These are phyloP conservation scores for Nitzschia putrida DNA, from an alignment of 108 stramenopile species.

Conservation along the genomic window DNA sequence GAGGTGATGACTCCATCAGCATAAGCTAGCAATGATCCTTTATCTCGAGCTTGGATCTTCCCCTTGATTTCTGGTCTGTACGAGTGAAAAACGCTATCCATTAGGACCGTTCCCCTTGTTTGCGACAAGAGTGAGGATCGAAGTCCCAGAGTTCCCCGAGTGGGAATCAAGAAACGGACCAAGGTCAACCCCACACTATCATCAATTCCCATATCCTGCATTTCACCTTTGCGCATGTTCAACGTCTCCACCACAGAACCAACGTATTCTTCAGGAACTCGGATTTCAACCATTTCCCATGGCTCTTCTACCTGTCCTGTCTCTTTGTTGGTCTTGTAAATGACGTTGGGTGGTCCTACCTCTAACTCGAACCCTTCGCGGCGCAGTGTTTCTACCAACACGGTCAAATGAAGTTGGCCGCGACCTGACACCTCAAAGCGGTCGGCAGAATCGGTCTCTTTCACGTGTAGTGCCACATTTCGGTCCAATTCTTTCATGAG, in stretches of 20 bases:
- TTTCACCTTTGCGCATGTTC: conserved; percentile 93
- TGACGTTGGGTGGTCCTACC: conserved; percentile 96
- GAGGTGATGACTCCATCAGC: conserved; percentile 88
- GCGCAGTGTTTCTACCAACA: conserved; percentile 98
- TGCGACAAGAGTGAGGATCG: conserved; percentile 89
- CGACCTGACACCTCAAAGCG: conserved; percentile 95
- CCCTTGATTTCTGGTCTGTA: conserved; percentile 85
- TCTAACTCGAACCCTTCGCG: conserved; percentile 99
- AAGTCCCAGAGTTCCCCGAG: conserved; percentile 97
- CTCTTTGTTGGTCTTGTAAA: conserved; percentile 86
- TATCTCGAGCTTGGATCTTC: conserved; percentile 89
- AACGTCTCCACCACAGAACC: conserved; percentile 92
- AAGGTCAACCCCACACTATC: conserved; percentile 82
- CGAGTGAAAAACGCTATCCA: conserved; percentile 94
- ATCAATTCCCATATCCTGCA: conserved; percentile 90
- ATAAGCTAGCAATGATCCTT: conserved; percentile 95
- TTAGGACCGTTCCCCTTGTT: conserved; percentile 94
- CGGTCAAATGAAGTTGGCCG: conserved; percentile 98
- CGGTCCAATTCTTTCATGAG: conserved; percentile 94
- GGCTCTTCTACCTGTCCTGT: conserved; percentile 93
- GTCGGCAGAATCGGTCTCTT: conserved; percentile 93
- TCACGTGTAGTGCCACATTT: conserved; percentile 94
- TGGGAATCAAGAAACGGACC: conserved; percentile 96
- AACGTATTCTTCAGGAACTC: conserved; percentile 93
- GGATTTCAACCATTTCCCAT: conserved; percentile 92